A percentile compares a stretch with the other conserved stretches of the same genome.
Conservation (phyloP, 2,329 filamentous ascomycete species). For the Pseudogymnoascus sp. region DNA sequence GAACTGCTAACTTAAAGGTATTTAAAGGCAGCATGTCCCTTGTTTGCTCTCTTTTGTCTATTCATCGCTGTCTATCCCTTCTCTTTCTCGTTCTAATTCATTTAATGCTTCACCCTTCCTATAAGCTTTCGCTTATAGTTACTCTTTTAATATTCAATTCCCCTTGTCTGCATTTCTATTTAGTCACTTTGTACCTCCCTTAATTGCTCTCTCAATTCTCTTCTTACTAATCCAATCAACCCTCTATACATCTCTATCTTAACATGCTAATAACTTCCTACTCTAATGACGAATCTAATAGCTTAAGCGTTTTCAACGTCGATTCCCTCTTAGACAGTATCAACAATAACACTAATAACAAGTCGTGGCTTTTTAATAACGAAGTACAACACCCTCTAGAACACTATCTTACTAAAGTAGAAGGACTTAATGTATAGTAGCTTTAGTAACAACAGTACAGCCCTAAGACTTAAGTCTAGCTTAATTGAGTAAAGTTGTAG, state of each 20-base stretch:
- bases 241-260: background rate
- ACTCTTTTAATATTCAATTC: background rate
- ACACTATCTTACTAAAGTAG: conserved; percentile 18
- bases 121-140: too few species aligned
- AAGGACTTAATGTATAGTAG: conserved; percentile 11
- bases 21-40: conserved; percentile 7
- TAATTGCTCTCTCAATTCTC: background rate
- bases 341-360: background rate
- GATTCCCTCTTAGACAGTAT: conserved; percentile 5
- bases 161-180: background rate
- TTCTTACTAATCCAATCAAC: background rate
- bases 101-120: background rate
- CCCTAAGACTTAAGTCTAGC: background rate
- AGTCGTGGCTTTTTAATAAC: conserved; percentile 17
- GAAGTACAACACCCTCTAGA: conserved; percentile 17
- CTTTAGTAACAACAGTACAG: background rate
- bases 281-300: conserved; percentile 13
- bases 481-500: conserved; percentile 12
- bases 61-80: background rate
- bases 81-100: background rate
- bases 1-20: conserved; percentile 2
- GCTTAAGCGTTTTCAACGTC: conserved; percentile 14
- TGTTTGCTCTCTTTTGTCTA: background rate
- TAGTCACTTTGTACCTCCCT: background rate
- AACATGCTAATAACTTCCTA: background rate